Percentiles rank a stretch among this genome's conserved stretches.
Evolutionary conservation across 805 yeast genomes (phyloP).

Genomic region (Hanseniaspora vineae): DNA sequence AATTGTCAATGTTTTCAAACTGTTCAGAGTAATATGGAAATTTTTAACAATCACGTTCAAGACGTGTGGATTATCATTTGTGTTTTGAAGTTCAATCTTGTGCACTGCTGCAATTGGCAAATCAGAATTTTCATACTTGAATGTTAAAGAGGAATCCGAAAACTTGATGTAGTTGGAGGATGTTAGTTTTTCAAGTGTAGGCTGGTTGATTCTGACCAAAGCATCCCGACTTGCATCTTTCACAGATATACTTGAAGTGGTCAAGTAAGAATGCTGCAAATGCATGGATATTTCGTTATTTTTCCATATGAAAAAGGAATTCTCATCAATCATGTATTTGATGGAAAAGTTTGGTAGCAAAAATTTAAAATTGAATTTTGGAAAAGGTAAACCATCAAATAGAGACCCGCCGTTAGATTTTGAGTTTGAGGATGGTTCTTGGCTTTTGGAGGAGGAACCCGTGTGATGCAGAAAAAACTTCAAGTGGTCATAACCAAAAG

Average conservation of each 20-base stretch:
- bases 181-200: background rate
- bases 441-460: background rate
- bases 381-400: background rate
- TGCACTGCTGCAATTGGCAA: background rate
- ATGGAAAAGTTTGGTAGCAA: background rate
- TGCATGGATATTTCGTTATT: background rate
- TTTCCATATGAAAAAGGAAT: background rate
- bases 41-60: background rate
- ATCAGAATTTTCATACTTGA: background rate
- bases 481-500: slow-evolving; percentile 7
- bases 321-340: background rate
- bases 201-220: background rate
- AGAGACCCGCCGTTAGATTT: background rate
- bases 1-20: background rate
- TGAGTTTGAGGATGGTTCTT: background rate
- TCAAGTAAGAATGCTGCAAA: background rate
- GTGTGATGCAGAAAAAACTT: slow-evolving; percentile 6
- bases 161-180: background rate
- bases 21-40: background rate
- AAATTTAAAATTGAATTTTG: background rate
- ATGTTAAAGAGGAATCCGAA: background rate
- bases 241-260: background rate
- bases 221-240: background rate
- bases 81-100: background rate
- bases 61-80: background rate